Evolutionary conservation across 768 basidiomycete genomes (phyloP), one percentile per base, ranked within the genome.

Genomic region (Boletus rubroflammeus): DNA sequence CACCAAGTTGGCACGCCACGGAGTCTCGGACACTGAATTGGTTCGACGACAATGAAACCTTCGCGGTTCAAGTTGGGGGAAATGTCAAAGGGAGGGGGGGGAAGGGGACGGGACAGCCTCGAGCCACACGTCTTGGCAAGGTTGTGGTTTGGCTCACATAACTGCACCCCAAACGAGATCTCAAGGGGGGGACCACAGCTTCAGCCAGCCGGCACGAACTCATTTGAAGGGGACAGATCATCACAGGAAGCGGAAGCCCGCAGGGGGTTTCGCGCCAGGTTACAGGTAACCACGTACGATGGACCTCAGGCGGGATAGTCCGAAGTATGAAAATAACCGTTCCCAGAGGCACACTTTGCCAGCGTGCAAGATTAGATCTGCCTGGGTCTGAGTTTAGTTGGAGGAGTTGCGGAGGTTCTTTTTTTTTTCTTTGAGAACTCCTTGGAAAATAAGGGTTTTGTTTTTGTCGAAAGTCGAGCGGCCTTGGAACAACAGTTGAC

Each of bases 21-120:
- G 65, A 65, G 67, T 59, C 62, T 62, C 67, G 67, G 65, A 67
- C 64, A 66, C 68, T 67, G 67, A 68, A 63, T 50, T 40, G 34
- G 41, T n/a, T 50, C n/a, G 35, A 41, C 9, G 13, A n/a, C 3
- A 3, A 50, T 41, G 58, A 57, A 68, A 68, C 65, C 65, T 68
- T 68, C 67, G 67, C 67, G 67, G 67, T 56, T 55, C 45, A 7
- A 35, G 55, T n/a, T 15, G 35, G 38, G 47, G 36, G 36, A 2
- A 10, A 10, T 38, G 38, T 6, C 35, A 32, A 46, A 21, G 31
- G n/a, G 34, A 31, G 44, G 29, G 31, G n/a, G 34, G 35, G 44
- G 29, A 42, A 25, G 7, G 31, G 23, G 17, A 11, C 15, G 44
- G 45, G 44, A 21, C 6, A 21, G 57, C 54, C 62, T 62, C 47